phyloP scores from a whole-genome alignment of 306 rosid species.

The Gillenia trifoliata region DNA sequence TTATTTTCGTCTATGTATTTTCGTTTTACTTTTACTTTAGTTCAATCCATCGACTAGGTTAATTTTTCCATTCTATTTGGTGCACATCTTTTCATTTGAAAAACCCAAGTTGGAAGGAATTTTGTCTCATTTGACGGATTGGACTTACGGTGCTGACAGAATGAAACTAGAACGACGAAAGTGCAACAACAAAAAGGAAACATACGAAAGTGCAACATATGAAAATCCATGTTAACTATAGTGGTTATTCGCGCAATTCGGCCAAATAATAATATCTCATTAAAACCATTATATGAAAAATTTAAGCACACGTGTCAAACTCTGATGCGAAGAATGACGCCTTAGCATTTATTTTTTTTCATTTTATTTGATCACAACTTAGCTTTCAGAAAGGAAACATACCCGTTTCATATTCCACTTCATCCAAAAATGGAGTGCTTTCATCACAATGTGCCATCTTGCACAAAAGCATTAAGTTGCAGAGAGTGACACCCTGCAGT shows the following conservation, averaged over 20 bases:
- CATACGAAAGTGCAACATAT: not conserved
- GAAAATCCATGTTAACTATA: not conserved
- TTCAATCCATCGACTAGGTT: not conserved
- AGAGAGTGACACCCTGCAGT: not conserved
- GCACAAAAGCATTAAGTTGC: no score
- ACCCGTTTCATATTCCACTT: not conserved
- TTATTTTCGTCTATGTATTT: not conserved
- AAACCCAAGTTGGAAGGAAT: not conserved
- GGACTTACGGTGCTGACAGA: not conserved
- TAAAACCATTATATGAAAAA: not conserved
- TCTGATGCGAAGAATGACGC: no score
- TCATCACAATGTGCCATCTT: no score
- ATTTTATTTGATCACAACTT: not conserved
- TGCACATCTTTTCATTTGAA: no score
- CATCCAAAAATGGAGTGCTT: not conserved
- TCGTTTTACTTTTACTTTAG: not conserved
- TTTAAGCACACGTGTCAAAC: not conserved
- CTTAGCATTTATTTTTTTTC: not conserved
- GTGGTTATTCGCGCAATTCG: not conserved
- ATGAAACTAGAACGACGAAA: not conserved
- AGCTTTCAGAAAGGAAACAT: not conserved
- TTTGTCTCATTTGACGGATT: not conserved
- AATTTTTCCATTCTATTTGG: no score
- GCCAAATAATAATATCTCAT: not conserved
- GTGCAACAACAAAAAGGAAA: not conserved